Conservation (phyloP, 2,329 filamentous ascomycete genomes). For the Pestalotiopsis sp. region DNA sequence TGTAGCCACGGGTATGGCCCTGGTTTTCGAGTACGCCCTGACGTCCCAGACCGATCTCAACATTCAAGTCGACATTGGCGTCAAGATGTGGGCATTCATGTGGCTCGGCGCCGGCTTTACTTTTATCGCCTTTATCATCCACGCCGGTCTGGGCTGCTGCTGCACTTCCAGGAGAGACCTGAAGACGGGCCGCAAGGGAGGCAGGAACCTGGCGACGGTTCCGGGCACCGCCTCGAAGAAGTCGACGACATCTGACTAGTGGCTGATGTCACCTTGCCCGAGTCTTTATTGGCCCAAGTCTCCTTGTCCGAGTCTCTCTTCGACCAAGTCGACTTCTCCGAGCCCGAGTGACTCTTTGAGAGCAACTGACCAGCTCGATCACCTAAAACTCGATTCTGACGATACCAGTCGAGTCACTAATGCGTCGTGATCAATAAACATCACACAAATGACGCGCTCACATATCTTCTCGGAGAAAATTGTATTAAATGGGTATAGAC, state of each 20-base stretch:
- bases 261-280: neutral
- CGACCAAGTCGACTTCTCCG: too few relatives aligned
- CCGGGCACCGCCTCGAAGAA: neutral
- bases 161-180: slow-evolving; percentile 62
- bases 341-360: too few relatives aligned
- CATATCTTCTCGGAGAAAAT: neutral
- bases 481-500: neutral
- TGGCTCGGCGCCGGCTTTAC: slow-evolving; percentile 76
- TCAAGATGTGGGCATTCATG: slow-evolving; percentile 83
- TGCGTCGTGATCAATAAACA: neutral
- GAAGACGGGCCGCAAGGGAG: slow-evolving; percentile 36
- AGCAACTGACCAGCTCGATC: too few relatives aligned
- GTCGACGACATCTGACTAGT: neutral
- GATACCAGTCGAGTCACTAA: neutral
- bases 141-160: slow-evolving; percentile 79
- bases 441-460: neutral
- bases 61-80: slow-evolving; percentile 71
- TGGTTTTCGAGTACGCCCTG: slow-evolving; percentile 79
- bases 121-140: slow-evolving; percentile 71
- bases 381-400: neutral
- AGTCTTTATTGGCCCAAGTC: neutral
- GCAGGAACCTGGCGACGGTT: slow-evolving; percentile 14
- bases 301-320: too few relatives aligned
- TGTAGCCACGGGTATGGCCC: slow-evolving; percentile 81
- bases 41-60: slow-evolving; percentile 74